Evolutionary conservation across 2,329 filamentous ascomycete species (phyloP), one percentile per base, ranked within the genome.

Genomic region (Blastomyces silverae): DNA sequence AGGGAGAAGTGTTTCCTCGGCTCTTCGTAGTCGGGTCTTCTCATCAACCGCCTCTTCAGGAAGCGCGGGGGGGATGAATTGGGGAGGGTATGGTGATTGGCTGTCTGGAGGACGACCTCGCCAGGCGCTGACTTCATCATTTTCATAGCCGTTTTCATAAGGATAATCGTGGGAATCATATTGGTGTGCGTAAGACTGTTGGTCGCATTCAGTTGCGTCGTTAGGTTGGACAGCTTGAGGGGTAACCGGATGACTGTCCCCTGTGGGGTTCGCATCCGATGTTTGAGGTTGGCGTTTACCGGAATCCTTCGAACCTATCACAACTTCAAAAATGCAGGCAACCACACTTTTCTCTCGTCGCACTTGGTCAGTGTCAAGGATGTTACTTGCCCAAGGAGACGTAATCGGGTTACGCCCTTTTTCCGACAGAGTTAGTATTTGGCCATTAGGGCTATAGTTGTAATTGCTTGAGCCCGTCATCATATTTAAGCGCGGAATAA

Each of bases 291-390:
- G 82, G 65, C 79, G 73, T 68, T 84, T 77, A 66, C 84, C 84
- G 70, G 87, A 93, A 75, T 99, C 92, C 46, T 84, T 84, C 0
- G 92, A 96, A 1, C 94, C 94, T 25, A 97, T 87, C 1, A 96
- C 82, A 17, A 96, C 85, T 74, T 97, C 92, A 70, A 97, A 93
- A 0, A 89, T 83, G 64, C 92, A 90, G 0, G 88, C 89, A 28
- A 97, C 88, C n/a, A 97, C 91, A 10, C 91, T 91, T 73, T 96
- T 97, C 73, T 96, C 91, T 52, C 92, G 87, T 61, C 91, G 84
- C 34, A 97, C 85, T 58, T 88, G 86, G 68, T 94, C 89, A 0
- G 94, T 99, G 70, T 97, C 92, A 53, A 96, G 84, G 67, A 97
- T 91, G 66, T 87, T 88, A 7, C 87, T 74, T 1, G 75, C 73